Percentiles rank a stretch among this genome's conserved stretches.
phyloP scores from a whole-genome alignment of 2,329 filamentous ascomycete genomes.

The Arthrobotrys iridis region DNA sequence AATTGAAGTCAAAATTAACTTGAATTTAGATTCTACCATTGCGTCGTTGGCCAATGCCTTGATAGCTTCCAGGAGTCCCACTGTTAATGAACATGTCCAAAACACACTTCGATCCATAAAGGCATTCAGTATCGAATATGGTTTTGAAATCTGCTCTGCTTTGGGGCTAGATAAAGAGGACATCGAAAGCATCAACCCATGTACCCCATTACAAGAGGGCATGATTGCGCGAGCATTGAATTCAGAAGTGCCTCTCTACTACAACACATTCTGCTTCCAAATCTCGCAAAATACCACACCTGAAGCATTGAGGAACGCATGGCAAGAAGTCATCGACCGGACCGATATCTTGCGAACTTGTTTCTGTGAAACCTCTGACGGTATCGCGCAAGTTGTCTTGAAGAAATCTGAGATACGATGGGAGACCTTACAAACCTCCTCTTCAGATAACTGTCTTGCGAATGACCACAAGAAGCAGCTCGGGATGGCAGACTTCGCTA shows the following conservation, averaged over 20 bases:
- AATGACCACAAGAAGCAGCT: not conserved
- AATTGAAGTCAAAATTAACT: not conserved
- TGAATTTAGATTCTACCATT: conserved; percentile 60
- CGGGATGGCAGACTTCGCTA: conserved; percentile 59
- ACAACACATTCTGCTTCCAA: conserved; percentile 75
- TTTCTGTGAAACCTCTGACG: conserved; percentile 78
- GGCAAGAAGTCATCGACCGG: conserved; percentile 66
- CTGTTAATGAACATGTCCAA: conserved; percentile 59
- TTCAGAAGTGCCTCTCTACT: conserved; percentile 72
- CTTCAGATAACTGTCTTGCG: conserved; percentile 54
- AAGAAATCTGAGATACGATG: conserved; percentile 64
- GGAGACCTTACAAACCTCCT: conserved; percentile 60
- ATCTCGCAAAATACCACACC: conserved; percentile 61
- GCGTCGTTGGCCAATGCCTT: conserved; percentile 61
- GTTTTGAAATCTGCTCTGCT: conserved; percentile 65
- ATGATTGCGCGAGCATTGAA: conserved; percentile 78
- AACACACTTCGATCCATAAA: conserved; percentile 71
- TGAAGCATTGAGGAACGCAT: conserved; percentile 67
- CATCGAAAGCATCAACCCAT: conserved; percentile 80
- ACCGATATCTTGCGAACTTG: conserved; percentile 76
- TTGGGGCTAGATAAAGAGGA: conserved; percentile 66
- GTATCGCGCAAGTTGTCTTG: conserved; percentile 77
- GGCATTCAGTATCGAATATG: conserved; percentile 72
- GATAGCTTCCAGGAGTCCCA: conserved; percentile 45
- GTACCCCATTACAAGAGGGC: conserved; percentile 85